phyloP scores from a whole-genome alignment of 2,329 filamentous ascomycete genomes.

The Fusarium sp. region DNA sequence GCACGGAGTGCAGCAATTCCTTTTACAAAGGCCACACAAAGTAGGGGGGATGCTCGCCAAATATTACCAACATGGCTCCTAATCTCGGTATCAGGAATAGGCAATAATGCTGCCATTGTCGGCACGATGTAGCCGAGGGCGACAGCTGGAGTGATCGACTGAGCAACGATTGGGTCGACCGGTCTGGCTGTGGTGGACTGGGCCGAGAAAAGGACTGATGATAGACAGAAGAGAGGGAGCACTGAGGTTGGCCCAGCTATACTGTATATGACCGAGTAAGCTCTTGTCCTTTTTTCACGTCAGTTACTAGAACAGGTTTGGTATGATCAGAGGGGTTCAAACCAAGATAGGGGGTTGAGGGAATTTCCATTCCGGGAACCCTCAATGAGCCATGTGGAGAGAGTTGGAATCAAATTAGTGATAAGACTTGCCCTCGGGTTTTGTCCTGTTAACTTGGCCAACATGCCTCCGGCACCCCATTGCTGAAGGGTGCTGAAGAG shows the following conservation, averaged over 20 bases:
- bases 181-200: not conserved
- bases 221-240: not conserved
- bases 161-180: not conserved
- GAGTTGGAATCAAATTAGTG: not conserved
- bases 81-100: not conserved
- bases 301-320: not conserved
- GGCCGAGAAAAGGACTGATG: not conserved
- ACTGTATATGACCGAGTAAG: not conserved
- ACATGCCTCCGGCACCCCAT: not conserved
- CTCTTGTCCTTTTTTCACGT: not conserved
- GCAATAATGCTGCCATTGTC: not conserved
- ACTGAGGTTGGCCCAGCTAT: not conserved
- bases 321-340: not conserved
- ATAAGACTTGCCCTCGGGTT: not conserved
- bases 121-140: not conserved
- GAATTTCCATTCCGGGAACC: not conserved
- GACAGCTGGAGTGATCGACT: not conserved
- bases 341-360: slow-evolving; percentile 1
- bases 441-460: not conserved
- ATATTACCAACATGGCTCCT: not conserved
- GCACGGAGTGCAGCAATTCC: not conserved
- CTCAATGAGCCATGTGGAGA: not conserved
- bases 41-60: not conserved
- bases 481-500: not conserved
- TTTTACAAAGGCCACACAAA: not conserved